Base-by-base conservation (phyloP, 2,329 filamentous ascomycete genomes). In the Alternaria alternata region DNA sequence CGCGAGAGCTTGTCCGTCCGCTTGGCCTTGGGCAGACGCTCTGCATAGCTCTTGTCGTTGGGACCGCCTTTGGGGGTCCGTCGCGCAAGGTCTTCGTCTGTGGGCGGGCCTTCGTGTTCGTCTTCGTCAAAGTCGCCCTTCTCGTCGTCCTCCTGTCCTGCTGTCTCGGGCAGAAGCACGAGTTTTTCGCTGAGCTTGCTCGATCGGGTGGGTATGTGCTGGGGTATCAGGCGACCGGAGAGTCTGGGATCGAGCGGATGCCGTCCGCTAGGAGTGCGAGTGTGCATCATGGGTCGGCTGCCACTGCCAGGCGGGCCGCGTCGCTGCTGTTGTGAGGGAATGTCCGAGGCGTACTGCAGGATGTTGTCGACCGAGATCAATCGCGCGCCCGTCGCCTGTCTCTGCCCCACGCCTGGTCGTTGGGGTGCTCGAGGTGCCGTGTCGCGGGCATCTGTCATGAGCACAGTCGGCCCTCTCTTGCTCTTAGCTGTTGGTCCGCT, bases 121-220 rank as follows among this genome's bases (percentile, higher is more conserved):
- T 69, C 68, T 55, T 91, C 90, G 39, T 85, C 81, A 26, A 84
- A 85, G 20, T 81, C 80, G 38, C 82, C 77, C 38, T 87, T 87
- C 54, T 86, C 84, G 24, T 78, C 79, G 9, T 87, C 86, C 47
- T 84, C 82, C 12, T 78, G 78, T 5, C 86, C 86, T 48, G 84
- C 81, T 1, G 93, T 91, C 74, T 97, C 94, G 1, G 95, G 95
- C 14, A 99, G 85, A 36, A 98, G 83, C 0, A 99, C 95, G n/a
- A 99, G 84, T 80, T 98, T 98, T 82, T 98, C 93, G 78, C 92
- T 97, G 65, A 96, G 90, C 79, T 98, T 97, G 28, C 93, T 96
- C 38, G 93, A 96, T 54, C 95, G 87, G 6, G 92, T 90, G 0
- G 94, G 95, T 67, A 97, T 83, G 65, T 87, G 84, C 55, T 85